Evolutionary conservation across 345 rosid genomes (phyloP).

Genomic region (Melaleuca quinquenervia): DNA sequence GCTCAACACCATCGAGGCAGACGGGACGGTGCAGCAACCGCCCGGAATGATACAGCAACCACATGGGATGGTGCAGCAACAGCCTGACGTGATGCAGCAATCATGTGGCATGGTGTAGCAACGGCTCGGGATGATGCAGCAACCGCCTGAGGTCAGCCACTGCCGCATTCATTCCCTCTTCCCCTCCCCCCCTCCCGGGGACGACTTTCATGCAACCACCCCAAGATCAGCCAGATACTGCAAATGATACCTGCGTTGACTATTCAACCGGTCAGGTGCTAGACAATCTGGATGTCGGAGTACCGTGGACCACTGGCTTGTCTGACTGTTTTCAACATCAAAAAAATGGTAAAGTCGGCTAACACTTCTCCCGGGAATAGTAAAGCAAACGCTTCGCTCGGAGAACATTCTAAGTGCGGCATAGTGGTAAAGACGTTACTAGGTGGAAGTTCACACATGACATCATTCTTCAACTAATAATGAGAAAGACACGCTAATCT

Average conservation of each 20-base stretch:
- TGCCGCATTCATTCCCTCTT: neutral
- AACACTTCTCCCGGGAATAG: neutral
- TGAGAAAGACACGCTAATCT: neutral
- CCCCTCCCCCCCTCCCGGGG: too few relatives aligned
- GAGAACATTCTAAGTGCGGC: neutral
- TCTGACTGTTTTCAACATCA: conserved; percentile 26
- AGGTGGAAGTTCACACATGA: neutral
- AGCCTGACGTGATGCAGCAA: neutral
- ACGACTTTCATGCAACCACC: neutral
- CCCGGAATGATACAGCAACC: neutral
- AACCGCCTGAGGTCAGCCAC: neutral
- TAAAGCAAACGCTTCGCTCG: neutral
- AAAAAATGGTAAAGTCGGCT: conserved; percentile 18
- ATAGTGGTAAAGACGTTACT: neutral
- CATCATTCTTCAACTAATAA: neutral
- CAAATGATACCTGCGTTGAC: neutral
- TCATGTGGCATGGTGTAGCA: neutral
- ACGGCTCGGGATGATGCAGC: neutral
- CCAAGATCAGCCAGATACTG: neutral
- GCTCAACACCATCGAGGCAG: neutral
- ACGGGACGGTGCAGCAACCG: neutral
- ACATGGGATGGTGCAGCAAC: neutral
- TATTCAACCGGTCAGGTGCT: neutral
- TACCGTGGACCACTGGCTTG: conserved; percentile 32
- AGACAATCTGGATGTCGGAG: conserved; percentile 11